Evolutionary conservation across 106 monocot species (phyloP).

Genomic region (Phalaenopsis aphrodite): DNA sequence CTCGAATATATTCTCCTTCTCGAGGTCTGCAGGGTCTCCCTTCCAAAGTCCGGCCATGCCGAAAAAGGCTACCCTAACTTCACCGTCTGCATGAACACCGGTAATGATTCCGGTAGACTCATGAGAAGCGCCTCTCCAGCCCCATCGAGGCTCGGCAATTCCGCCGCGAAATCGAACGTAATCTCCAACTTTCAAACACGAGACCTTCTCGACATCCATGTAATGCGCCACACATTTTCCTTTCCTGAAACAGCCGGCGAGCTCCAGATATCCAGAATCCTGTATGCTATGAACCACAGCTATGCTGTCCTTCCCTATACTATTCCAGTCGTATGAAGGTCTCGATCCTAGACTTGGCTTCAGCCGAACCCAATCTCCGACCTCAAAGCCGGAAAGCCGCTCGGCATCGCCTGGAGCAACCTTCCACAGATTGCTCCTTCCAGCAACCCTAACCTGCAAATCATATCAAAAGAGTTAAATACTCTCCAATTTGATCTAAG

Average conservation of each 20-base stretch:
- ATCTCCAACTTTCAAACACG: constrained; percentile 63
- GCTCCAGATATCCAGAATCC: constrained; percentile 85
- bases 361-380: constrained; percentile 93
- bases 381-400: constrained; percentile 87
- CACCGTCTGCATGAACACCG: constrained; percentile 83
- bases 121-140: constrained; percentile 76
- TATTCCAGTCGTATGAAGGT: constrained; percentile 90
- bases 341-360: constrained; percentile 65
- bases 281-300: constrained; percentile 97
- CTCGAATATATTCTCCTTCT: constrained; percentile 71
- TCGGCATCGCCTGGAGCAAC: constrained; percentile 96
- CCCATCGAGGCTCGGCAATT: constrained; percentile 91
- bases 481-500: background rate
- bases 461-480: constrained; percentile 5
- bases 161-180: constrained; percentile 70
- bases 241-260: constrained; percentile 93
- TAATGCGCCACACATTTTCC: constrained; percentile 80
- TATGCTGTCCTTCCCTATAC: constrained; percentile 76
- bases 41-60: constrained; percentile 67
- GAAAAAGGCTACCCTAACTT: constrained; percentile 79
- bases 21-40: constrained; percentile 92
- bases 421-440: constrained; percentile 87
- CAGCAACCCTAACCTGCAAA: constrained; percentile 79
- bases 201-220: constrained; percentile 92
- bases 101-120: constrained; percentile 84